A percentile compares a stretch with the other conserved stretches of the same genome.
Evolutionary conservation across 805 yeast genomes (phyloP).

Genomic region (Cephaloascus albidus): DNA sequence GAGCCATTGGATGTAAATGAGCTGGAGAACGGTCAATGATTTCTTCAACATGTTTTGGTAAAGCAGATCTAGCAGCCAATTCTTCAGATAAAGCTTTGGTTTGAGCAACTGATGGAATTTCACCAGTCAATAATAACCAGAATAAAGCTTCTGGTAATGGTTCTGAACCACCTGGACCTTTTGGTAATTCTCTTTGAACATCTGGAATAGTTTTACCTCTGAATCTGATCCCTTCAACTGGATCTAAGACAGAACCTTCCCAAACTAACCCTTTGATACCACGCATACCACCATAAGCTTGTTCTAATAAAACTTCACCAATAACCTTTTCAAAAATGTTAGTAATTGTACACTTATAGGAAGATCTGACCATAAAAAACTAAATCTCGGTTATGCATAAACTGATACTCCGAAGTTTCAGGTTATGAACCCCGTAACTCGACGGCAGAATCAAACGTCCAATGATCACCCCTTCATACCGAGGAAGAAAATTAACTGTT

Average conservation of each 20-base stretch:
- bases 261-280: slow-evolving; percentile 67
- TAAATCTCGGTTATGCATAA: too few species aligned
- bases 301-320: slow-evolving; percentile 35
- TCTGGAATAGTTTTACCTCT: slow-evolving; percentile 71
- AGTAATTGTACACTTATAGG: slow-evolving; percentile 6
- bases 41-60: slow-evolving; percentile 57
- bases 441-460: too few species aligned
- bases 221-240: slow-evolving; percentile 69
- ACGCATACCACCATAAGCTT: slow-evolving; percentile 64
- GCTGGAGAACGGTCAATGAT: slow-evolving; percentile 56
- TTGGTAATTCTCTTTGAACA: slow-evolving; percentile 58
- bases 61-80: slow-evolving; percentile 52
- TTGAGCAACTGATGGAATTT: slow-evolving; percentile 55
- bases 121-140: slow-evolving; percentile 72
- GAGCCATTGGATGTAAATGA: slow-evolving; percentile 78
- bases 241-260: slow-evolving; percentile 75
- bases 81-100: slow-evolving; percentile 47
- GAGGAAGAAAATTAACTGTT: too few species aligned
- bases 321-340: slow-evolving; percentile 19
- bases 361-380: too few species aligned
- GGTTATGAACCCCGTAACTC: not conserved
- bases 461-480: too few species aligned
- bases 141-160: slow-evolving; percentile 71
- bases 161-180: slow-evolving; percentile 45
- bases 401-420: not conserved